Conservation (phyloP, 176 grass and related monocot species). For the Zoysia pacifica region DNA sequence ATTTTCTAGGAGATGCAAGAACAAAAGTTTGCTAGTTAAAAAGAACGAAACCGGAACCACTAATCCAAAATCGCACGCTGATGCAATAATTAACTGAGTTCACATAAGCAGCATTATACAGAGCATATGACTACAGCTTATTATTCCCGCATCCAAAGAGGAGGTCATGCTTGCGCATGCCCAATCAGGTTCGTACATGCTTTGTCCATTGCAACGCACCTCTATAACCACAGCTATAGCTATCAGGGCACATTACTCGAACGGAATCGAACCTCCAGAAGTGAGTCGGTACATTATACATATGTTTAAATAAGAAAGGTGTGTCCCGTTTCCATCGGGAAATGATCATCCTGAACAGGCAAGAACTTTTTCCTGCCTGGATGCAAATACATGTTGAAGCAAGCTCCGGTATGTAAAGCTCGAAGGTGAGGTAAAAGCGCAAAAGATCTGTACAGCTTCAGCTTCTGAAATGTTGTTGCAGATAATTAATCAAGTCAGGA, state of each 20-base stretch:
- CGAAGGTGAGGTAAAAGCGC: conserved; percentile 41
- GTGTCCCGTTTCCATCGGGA: conserved; percentile 50
- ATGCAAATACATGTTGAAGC: conserved; percentile 49
- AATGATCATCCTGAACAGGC: conserved; percentile 49
- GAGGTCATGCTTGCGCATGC: conserved; percentile 24
- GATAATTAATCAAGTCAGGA: conserved; percentile 42
- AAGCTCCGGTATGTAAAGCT: conserved; percentile 47
- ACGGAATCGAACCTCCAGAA: conserved; percentile 26
- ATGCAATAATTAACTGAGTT: background rate
- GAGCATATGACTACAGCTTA: conserved; percentile 6
- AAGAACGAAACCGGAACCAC: background rate
- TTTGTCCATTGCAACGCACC: conserved; percentile 39
- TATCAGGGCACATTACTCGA: conserved; percentile 31
- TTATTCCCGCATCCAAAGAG: conserved; percentile 34
- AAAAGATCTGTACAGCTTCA: conserved; percentile 51
- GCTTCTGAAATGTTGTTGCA: conserved; percentile 48
- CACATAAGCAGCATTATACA: background rate
- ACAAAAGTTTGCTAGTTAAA: background rate
- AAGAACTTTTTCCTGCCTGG: conserved; percentile 59
- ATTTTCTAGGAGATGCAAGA: background rate
- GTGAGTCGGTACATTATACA: conserved; percentile 41
- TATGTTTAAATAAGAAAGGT: conserved; percentile 35
- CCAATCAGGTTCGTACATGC: conserved; percentile 35
- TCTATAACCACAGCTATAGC: conserved; percentile 40
- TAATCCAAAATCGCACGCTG: background rate